phyloP scores from a whole-genome alignment of 2,329 filamentous ascomycete species.

The Colletotrichum nymphaeae region DNA sequence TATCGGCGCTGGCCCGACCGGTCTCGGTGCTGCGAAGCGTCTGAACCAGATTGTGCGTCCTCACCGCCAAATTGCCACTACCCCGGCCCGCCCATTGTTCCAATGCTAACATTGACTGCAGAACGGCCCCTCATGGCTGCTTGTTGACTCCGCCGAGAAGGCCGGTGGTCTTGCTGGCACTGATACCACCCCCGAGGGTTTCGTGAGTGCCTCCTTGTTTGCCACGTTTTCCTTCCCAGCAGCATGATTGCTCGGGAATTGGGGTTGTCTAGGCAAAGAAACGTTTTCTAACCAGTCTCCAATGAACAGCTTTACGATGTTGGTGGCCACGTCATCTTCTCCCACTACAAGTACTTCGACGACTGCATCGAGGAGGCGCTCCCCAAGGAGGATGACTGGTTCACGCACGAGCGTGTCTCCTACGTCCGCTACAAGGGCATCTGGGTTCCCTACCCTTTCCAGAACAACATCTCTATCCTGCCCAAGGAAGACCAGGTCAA shows the following conservation, averaged over 20 bases:
- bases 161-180: slow-evolving; percentile 97
- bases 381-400: slow-evolving; percentile 95
- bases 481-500: slow-evolving; percentile 96
- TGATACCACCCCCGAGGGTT: slow-evolving; percentile 94
- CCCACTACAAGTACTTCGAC: slow-evolving; percentile 99
- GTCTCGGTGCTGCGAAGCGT: slow-evolving; percentile 97
- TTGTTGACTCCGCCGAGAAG: slow-evolving; percentile 90
- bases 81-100: slow-evolving; percentile 38
- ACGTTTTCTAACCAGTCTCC: slow-evolving; percentile 35
- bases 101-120: slow-evolving; percentile 50
- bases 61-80: slow-evolving; percentile 44
- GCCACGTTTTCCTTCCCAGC: not conserved
- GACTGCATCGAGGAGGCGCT: slow-evolving; percentile 98
- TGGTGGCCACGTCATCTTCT: slow-evolving; percentile 98
- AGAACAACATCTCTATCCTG: slow-evolving; percentile 99
- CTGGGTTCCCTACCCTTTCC: slow-evolving; percentile 99
- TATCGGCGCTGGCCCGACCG: slow-evolving; percentile 97
- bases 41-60: slow-evolving; percentile 90
- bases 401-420: slow-evolving; percentile 96
- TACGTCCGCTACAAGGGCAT: slow-evolving; percentile 97
- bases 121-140: slow-evolving; percentile 95
- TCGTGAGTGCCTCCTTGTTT: slow-evolving; percentile 74
- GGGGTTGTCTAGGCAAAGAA: not conserved
- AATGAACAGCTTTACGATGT: slow-evolving; percentile 89
- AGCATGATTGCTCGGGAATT: not conserved